A percentile compares a stretch with the other conserved stretches of the same genome.
Evolutionary conservation across 495 filamentous ascomycete genomes (phyloP).

Genomic region (Penicillium coffeae): DNA sequence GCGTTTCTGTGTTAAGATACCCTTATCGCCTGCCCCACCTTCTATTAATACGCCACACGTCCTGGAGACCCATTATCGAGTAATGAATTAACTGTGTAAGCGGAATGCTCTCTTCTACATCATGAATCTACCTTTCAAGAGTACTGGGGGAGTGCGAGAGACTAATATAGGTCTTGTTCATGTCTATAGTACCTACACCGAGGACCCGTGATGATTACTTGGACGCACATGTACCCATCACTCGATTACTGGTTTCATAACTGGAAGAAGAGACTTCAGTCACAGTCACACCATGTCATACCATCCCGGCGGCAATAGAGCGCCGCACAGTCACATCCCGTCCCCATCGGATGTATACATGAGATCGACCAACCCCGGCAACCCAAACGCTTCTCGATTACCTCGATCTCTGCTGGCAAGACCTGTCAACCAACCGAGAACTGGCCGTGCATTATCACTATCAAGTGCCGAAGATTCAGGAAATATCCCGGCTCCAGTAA

Average conservation of each 20-base stretch:
- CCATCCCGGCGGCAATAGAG: slow-evolving; percentile 31
- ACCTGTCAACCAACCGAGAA: slow-evolving; percentile 18
- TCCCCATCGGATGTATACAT: slow-evolving; percentile 26
- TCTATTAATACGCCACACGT: slow-evolving; percentile 14
- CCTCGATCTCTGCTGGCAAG: slow-evolving; percentile 29
- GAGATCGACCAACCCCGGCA: slow-evolving; percentile 13
- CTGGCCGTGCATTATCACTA: slow-evolving; percentile 26
- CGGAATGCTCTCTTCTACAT: too few species aligned
- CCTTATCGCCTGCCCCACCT: slow-evolving; percentile 2
- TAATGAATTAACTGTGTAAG: slow-evolving; percentile 12
- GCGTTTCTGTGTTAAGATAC: slow-evolving; percentile 12
- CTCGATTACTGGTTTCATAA: slow-evolving; percentile 25
- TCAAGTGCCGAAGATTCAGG: slow-evolving; percentile 28
- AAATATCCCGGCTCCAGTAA: slow-evolving; percentile 18
- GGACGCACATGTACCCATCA: slow-evolving; percentile 20
- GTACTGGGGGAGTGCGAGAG: too few species aligned
- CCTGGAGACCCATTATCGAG: slow-evolving; percentile 9
- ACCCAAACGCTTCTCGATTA: slow-evolving; percentile 12
- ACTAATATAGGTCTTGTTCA: not conserved
- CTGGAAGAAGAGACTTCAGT: slow-evolving; percentile 24
- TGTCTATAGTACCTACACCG: slow-evolving; percentile 1
- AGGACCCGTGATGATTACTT: slow-evolving; percentile 33
- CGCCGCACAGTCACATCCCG: slow-evolving; percentile 27
- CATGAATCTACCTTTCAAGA: too few species aligned
- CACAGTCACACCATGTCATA: slow-evolving; percentile 37